A percentile compares a stretch with the other conserved stretches of the same genome.
phyloP scores from a whole-genome alignment of 225 moss, liverwort and hornwort species.

The Antitrichia curtipendula region DNA sequence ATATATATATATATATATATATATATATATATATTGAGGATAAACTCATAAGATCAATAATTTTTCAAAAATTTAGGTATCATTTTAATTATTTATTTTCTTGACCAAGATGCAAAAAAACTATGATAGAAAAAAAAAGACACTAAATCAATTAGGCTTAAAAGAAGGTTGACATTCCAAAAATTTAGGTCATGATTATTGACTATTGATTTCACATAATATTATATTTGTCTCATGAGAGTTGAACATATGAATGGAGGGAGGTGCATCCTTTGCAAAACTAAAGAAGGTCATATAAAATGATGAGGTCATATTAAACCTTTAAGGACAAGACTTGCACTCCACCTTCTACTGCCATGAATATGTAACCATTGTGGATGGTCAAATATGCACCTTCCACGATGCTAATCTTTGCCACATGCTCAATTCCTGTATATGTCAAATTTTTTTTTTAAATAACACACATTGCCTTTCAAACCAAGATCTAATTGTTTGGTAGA shows the following conservation, averaged over 20 bases:
- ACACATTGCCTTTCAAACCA: not conserved
- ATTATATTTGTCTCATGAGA: too few species aligned
- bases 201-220: not conserved
- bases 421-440: constrained; percentile 24
- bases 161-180: not conserved
- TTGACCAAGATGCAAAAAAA: too few species aligned
- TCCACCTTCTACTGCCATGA: constrained; percentile 41
- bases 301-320: not conserved
- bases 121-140: not conserved
- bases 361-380: constrained; percentile 40
- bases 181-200: not conserved
- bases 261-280: not conserved
- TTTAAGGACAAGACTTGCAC: too few species aligned
- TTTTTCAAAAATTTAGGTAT: too few species aligned
- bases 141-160: not conserved
- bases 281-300: not conserved
- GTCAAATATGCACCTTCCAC: constrained; percentile 23
- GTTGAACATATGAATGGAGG: too few species aligned
- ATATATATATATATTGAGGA: too few species aligned
- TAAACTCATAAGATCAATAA: too few species aligned
- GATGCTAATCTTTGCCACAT: constrained; percentile 23
- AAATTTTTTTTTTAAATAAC: not conserved
- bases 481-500: not conserved
- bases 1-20: too few species aligned
- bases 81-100: too few species aligned